phyloP scores from a whole-genome alignment of 1,284 basidiomycete genomes.

The Puccinia polysora region DNA sequence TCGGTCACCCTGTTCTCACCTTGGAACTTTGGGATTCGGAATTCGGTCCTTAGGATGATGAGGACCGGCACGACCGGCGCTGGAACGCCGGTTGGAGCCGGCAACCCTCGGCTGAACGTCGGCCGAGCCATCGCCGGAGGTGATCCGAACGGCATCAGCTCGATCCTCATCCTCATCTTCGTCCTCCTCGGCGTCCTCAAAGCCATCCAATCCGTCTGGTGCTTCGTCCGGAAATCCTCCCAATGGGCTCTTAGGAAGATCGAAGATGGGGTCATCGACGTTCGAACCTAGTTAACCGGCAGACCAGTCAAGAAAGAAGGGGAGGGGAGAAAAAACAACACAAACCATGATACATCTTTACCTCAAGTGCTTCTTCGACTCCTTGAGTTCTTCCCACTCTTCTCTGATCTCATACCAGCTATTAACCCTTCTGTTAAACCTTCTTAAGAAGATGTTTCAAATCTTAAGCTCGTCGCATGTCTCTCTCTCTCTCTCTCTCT shows the following conservation, averaged over 20 bases:
- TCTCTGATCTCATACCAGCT: no score
- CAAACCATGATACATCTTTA: no score
- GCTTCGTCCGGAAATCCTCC: conserved; percentile 27
- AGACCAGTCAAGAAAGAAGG: no score
- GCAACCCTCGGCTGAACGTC: no score
- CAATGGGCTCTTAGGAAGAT: conserved; percentile 31
- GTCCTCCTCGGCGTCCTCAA: conserved; percentile 26
- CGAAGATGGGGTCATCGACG: conserved; percentile 35
- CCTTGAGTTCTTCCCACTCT: no score
- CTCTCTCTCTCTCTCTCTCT: no score
- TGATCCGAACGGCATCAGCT: conserved; percentile 25
- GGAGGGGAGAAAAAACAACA: no score
- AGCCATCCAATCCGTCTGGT: conserved; percentile 40
- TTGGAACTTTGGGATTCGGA: conserved; percentile 29
- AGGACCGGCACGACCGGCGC: not conserved
- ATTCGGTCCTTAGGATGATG: conserved; percentile 38
- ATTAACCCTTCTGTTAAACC: no score
- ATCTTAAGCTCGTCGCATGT: no score
- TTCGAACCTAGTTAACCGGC: no score
- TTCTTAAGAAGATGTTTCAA: no score
- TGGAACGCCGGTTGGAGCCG: not conserved
- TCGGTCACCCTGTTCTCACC: conserved; percentile 37
- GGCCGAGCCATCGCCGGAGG: not conserved
- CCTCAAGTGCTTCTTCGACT: no score
- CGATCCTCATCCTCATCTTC: conserved; percentile 29